Base-by-base conservation (phyloP, 1,284 basidiomycete species). In the Cronartium quercuum region DNA sequence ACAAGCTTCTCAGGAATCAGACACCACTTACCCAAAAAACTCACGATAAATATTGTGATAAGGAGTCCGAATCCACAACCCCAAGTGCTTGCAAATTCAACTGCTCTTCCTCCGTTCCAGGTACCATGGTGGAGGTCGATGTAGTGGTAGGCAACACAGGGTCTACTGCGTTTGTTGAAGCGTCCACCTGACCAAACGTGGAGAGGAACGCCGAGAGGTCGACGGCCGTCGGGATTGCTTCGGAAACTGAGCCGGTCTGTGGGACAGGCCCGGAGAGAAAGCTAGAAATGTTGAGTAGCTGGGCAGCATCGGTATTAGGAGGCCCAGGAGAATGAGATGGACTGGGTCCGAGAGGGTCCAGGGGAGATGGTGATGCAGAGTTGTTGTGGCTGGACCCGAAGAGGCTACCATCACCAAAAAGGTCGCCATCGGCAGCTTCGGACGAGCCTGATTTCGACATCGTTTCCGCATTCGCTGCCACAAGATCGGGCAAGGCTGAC, bases 321-420 rank as follows among this genome's bases (percentile, higher is more conserved):
- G 60, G 37, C n/a, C 18, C 37, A 9, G n/a, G 10, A 21, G 21
- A 15, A 51, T 13, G 44, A 15, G 21, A 15, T 15, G 40, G 40
- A 44, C 34, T 51, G 15, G 41, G 58, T 21, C 41, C 37, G 5
- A 42, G 42, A 34, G 58, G 68, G 35, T 70, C 55, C 15, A 70
- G 60, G 24, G 68, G 68, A 29, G 68, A 70, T 18, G 68, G 68
- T 41, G 35, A 57, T 34, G 60, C 68, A 5, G 68, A 70, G 35
- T 60, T 60, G 15, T 70, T 38, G 37, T 68, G 64, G 40, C 51
- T 70, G 4, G 57, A 62, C 4, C 68, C 68, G 37, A 70, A 70
- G 29, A 70, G 68, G 55, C 68, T 70, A 37, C 68, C 68, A 44
- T 70, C 68, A 6, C 68, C 68, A 63, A 63, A 70, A 12, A 70